phyloP scores from a whole-genome alignment of 176 grass and related monocot genomes.

The Tillandsia leiboldiana region DNA sequence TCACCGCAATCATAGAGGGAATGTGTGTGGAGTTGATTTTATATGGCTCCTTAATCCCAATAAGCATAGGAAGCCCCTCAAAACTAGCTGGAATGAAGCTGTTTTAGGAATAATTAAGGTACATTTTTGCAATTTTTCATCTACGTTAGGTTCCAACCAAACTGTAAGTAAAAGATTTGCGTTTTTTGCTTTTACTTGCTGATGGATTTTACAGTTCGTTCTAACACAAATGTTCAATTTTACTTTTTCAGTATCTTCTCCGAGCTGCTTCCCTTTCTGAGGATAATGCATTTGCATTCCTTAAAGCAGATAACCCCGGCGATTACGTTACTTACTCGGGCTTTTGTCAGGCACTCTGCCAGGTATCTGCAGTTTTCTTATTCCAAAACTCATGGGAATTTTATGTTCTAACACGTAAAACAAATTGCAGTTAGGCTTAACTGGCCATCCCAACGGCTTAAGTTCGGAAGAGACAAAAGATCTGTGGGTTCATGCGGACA shows the following conservation, averaged over 20 bases:
- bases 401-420: slow-evolving; percentile 4
- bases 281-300: slow-evolving; percentile 72
- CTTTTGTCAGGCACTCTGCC: slow-evolving; percentile 63
- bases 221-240: not conserved
- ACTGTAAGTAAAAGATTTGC: not conserved
- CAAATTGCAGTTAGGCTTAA: slow-evolving; percentile 47
- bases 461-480: slow-evolving; percentile 54
- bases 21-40: slow-evolving; percentile 92
- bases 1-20: slow-evolving; percentile 88
- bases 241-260: slow-evolving; percentile 53
- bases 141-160: not conserved
- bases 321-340: slow-evolving; percentile 66
- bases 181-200: not conserved
- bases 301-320: slow-evolving; percentile 56
- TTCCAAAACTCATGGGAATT: not conserved
- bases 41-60: slow-evolving; percentile 95
- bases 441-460: slow-evolving; percentile 47
- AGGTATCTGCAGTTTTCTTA: slow-evolving; percentile 33
- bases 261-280: slow-evolving; percentile 47
- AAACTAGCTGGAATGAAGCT: slow-evolving; percentile 96
- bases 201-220: not conserved
- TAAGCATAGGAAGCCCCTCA: slow-evolving; percentile 60
- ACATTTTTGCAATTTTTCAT: slow-evolving; percentile 17
- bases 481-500: slow-evolving; percentile 54
- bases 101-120: slow-evolving; percentile 89